A percentile compares a stretch with the other conserved stretches of the same genome.
phyloP scores from a whole-genome alignment of 2,329 filamentous ascomycete species.

The Chaetomiaceae sp. region DNA sequence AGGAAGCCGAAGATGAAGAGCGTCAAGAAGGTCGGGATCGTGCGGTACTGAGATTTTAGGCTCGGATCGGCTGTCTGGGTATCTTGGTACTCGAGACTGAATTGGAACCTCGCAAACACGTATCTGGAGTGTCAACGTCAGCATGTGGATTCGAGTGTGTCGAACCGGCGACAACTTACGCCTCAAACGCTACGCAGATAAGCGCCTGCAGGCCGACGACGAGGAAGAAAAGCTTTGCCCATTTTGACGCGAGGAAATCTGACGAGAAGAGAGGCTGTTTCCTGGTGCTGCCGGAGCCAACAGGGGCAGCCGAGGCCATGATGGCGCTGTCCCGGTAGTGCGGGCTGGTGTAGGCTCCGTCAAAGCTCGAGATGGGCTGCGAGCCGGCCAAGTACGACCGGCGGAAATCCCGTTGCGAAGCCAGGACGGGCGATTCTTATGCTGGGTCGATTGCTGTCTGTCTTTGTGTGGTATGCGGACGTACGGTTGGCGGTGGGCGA shows the following conservation, averaged over 20 bases:
- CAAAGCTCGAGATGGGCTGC: slow-evolving; percentile 29
- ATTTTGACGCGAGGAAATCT: slow-evolving; percentile 76
- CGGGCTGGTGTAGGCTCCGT: slow-evolving; percentile 31
- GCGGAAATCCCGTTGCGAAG: slow-evolving; percentile 42
- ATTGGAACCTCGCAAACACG: slow-evolving; percentile 83
- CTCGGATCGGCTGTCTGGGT: slow-evolving; percentile 31
- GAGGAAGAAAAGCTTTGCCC: slow-evolving; percentile 83
- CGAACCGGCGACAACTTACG: slow-evolving; percentile 53
- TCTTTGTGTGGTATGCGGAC: background rate
- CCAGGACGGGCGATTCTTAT: slow-evolving; percentile 39
- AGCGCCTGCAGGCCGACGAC: slow-evolving; percentile 71
- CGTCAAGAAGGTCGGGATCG: slow-evolving; percentile 91
- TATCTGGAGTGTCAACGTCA: slow-evolving; percentile 53
- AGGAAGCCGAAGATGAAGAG: slow-evolving; percentile 97
- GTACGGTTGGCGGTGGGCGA: background rate
- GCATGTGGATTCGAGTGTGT: background rate
- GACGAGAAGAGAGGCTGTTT: slow-evolving; percentile 37
- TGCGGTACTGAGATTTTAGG: slow-evolving; percentile 54
- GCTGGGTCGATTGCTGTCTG: background rate
- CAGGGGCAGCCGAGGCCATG: slow-evolving; percentile 31
- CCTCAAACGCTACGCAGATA: slow-evolving; percentile 78
- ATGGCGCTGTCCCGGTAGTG: slow-evolving; percentile 33
- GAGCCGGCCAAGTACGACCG: slow-evolving; percentile 41
- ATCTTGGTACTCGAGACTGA: slow-evolving; percentile 44
- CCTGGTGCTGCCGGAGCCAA: slow-evolving; percentile 32